Base-by-base conservation (phyloP, 805 yeast genomes). In the Yamadazyma takamatsuzukensis region DNA sequence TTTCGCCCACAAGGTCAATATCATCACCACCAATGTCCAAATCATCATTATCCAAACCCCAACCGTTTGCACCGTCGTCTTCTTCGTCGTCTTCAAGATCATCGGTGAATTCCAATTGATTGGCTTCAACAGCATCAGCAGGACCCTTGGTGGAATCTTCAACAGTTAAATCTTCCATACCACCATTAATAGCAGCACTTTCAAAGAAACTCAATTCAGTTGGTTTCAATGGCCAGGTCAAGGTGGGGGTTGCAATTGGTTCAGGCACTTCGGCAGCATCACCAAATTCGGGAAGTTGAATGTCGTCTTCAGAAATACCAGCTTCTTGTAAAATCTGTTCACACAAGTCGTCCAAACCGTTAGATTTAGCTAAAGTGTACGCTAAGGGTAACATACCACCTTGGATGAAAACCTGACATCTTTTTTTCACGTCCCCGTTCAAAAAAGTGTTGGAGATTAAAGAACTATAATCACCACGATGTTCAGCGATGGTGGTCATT, bases 401-500 rank as follows among this genome's bases (percentile, higher is more conserved):
- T 46, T 82, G 78, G 31, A 82, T 74, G 46, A 84, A 80, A 10
- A 83, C 76, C 45, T 75, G 70, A 24, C 89, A 76, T 55, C 96
- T 78, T 53, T 81, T 77, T 49, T 80, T 81, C 25, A 80, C 71
- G 35, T 86, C 82, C 52, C 83, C 80, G 52, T 77, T 72, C 61
- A 80, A 90, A 37, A 89, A 61, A 15, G 93, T 77, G 49, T 88
- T 89, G 51, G 86, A 93, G 50, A 93, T 73, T 51, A 87, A 70
- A 24, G 95, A 80, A 15, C 84, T 74, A 27, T 74, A 59, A 54
- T 90, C 95, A 36, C 83, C 83, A 52, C 96, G 83, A 45, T 79
- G 82, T 54, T 83, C 95, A 29, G 97, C 93, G 64, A 90, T 88
- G 39, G 75, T 68, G 43, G 86, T 80, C 96, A 93, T 89, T 61